A percentile compares a stretch with the other conserved stretches of the same genome.
These are phyloP conservation scores for Ilex paraguariensis DNA, from an alignment of 305 asterid genomes.

Conservation along the genomic window DNA sequence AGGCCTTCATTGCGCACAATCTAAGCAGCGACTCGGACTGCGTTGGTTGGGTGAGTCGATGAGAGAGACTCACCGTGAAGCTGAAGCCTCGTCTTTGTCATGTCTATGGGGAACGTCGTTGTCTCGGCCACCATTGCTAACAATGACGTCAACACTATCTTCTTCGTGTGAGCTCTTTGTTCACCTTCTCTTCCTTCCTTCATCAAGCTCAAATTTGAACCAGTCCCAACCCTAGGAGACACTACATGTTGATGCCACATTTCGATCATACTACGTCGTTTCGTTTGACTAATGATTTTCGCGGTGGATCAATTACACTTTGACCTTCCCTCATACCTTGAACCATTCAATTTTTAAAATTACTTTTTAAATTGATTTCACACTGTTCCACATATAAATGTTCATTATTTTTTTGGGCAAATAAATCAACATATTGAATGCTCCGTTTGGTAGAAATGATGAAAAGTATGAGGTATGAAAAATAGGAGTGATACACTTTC, in stretches of 20 bases:
- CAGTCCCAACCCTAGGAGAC: background rate
- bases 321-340: too few species aligned
- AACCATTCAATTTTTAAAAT: too few species aligned
- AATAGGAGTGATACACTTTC: too few species aligned
- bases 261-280: background rate
- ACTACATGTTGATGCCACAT: too few species aligned
- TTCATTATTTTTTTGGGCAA: too few species aligned
- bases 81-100: constrained; percentile 70
- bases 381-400: too few species aligned
- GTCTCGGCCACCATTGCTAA: constrained; percentile 75
- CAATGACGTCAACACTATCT: constrained; percentile 54
- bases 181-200: background rate
- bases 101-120: constrained; percentile 72
- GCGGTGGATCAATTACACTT: too few species aligned
- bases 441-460: too few species aligned
- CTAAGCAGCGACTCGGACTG: constrained; percentile 36
- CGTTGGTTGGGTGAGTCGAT: constrained; percentile 35
- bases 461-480: too few species aligned
- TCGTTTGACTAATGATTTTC: too few species aligned
- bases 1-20: constrained; percentile 52
- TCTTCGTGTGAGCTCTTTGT: constrained; percentile 16
- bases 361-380: too few species aligned
- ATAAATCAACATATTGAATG: too few species aligned
- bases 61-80: constrained; percentile 56
- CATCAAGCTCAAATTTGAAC: background rate